Conservation (phyloP, 2,329 filamentous ascomycete genomes). For the Aaosphaeria pasadenensis region DNA sequence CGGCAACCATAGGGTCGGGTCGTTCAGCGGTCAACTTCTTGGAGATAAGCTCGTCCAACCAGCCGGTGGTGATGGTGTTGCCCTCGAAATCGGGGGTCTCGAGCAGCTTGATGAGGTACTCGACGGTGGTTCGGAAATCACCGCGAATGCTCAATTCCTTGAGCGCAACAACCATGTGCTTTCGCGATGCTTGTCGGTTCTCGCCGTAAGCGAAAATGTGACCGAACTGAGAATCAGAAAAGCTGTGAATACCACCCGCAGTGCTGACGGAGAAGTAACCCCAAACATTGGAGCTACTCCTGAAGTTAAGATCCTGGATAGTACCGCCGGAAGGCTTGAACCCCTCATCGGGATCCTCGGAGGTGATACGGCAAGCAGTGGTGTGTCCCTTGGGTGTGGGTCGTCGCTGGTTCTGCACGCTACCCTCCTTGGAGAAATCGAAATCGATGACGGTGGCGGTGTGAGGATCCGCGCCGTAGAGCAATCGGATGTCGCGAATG, state of each 20-base stretch:
- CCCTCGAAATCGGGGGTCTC: constrained; percentile 98
- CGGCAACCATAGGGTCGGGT: constrained; percentile 88
- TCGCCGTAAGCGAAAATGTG: constrained; percentile 99
- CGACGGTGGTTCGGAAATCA: constrained; percentile 97
- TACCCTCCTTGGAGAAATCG: constrained; percentile 85
- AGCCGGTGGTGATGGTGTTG: constrained; percentile 98
- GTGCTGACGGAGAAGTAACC: constrained; percentile 99
- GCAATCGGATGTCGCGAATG: constrained; percentile 90
- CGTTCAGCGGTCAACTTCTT: constrained; percentile 96
- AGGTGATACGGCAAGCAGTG: constrained; percentile 98
- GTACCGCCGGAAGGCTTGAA: constrained; percentile 99
- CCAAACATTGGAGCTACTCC: constrained; percentile 98
- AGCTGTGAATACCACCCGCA: constrained; percentile 95
- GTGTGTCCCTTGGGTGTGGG: constrained; percentile 95
- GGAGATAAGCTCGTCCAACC: constrained; percentile 97
- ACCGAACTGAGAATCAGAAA: constrained; percentile 97
- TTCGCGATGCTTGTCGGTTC: constrained; percentile 91
- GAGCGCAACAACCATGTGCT: constrained; percentile 98
- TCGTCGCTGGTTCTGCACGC: constrained; percentile 78
- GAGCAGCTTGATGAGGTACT: constrained; percentile 97
- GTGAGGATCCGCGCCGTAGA: constrained; percentile 94
- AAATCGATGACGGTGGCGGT: constrained; percentile 88
- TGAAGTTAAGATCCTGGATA: constrained; percentile 98
- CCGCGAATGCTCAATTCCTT: constrained; percentile 99
- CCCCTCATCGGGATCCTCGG: constrained; percentile 95